Conservation (phyloP, 805 yeast species). For the Spathaspora gorwiae region DNA sequence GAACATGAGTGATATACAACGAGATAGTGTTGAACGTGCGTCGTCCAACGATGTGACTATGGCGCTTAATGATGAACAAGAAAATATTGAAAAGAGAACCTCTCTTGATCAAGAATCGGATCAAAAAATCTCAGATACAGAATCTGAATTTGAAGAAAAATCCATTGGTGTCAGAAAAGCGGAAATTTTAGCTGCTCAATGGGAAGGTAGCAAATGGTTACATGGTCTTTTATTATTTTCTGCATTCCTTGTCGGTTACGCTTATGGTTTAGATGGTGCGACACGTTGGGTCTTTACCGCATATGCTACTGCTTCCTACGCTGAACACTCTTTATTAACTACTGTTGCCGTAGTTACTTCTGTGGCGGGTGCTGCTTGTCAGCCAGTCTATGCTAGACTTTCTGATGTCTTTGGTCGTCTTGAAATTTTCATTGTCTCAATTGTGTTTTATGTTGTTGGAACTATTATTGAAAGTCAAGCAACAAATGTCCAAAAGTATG, state of each 20-base stretch:
- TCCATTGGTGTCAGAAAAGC: constrained; percentile 53
- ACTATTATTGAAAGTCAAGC: constrained; percentile 63
- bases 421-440: constrained; percentile 44
- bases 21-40: background rate
- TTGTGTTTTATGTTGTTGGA: constrained; percentile 57
- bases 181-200: constrained; percentile 52
- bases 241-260: constrained; percentile 52
- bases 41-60: background rate
- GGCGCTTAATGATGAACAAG: background rate
- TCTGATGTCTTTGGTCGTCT: constrained; percentile 67
- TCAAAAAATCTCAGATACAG: background rate
- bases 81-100: background rate
- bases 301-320: constrained; percentile 53
- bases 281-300: constrained; percentile 40
- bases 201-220: constrained; percentile 25
- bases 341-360: constrained; percentile 55
- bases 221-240: constrained; percentile 43
- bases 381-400: constrained; percentile 58
- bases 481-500: constrained; percentile 49
- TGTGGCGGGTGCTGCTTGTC: constrained; percentile 64
- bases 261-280: constrained; percentile 55
- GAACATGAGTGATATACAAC: background rate
- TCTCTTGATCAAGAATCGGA: background rate
- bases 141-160: constrained; percentile 10
- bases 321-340: constrained; percentile 51